A percentile compares a stretch with the other conserved stretches of the same genome.
Evolutionary conservation across 2,329 filamentous ascomycete genomes (phyloP).

Genomic region (Cucurbitaria berberidis): DNA sequence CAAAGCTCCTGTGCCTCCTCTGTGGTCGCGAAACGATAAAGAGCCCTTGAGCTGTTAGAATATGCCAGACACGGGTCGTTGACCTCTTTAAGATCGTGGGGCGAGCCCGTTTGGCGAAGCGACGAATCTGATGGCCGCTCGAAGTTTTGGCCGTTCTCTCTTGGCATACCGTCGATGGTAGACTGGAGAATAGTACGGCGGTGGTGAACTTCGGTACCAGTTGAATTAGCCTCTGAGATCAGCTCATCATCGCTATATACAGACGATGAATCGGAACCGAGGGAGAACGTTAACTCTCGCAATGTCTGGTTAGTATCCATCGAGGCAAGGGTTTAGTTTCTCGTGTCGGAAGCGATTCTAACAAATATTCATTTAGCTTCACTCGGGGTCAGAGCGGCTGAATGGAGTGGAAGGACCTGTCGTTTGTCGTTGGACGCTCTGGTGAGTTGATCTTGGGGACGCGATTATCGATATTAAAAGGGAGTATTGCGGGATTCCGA

Average conservation of each 20-base stretch:
- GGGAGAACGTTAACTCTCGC: background rate
- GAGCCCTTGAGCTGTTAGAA: background rate
- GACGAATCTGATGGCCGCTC: background rate
- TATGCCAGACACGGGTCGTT: background rate
- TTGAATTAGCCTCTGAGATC: background rate
- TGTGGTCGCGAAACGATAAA: background rate
- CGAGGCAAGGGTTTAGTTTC: too few relatives aligned
- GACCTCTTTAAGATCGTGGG: background rate
- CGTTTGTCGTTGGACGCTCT: background rate
- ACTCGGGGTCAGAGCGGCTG: too few relatives aligned
- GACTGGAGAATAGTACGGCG: background rate
- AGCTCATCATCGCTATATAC: background rate
- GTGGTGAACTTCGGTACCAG: background rate
- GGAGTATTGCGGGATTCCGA: background rate
- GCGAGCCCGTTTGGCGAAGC: background rate
- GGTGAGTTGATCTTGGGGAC: too few relatives aligned
- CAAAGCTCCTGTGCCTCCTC: background rate
- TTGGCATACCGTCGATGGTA: background rate
- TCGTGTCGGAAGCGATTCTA: too few relatives aligned
- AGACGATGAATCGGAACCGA: background rate
- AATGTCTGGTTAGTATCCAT: too few relatives aligned
- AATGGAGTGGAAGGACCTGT: background rate
- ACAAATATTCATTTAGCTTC: too few relatives aligned
- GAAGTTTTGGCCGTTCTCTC: background rate
- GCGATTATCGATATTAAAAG: too few relatives aligned